Evolutionary conservation across 2,329 filamentous ascomycete species (phyloP), one percentile per base, ranked within the genome.

Genomic region (Talaromyces sp.): DNA sequence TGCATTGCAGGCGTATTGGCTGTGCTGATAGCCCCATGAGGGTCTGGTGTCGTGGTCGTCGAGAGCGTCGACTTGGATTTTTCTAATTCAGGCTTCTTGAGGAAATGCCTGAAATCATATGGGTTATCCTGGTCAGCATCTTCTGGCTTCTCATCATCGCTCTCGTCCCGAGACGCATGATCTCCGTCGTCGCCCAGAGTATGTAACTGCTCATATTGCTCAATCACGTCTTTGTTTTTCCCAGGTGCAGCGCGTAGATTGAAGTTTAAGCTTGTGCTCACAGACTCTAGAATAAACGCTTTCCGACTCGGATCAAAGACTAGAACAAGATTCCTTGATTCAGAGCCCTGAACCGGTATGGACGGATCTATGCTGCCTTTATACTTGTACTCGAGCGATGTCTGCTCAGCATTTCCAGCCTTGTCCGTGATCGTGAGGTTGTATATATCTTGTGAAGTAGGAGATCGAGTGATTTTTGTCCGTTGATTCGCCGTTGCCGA

Each of bases 181-280:
- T 70, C 71, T 8, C 68, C 75, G 33, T 79, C 77, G n/a, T 78
- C 75, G 37, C 74, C 74, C 8, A 76, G 62, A 24, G 74, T 75
- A 33, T 78, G 81, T 43, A 95, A 82, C 66, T 91, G 91, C 10
- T 87, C 82, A 73, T 91, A 88, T 72, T 89, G 84, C 59, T 87
- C 84, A 57, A 86, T 83, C 47, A 96, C 82, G 71, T 84, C 86
- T 35, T 85, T 84, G 62, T 91, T 86, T 71, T 89, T 88, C 68
- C 83, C 85, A 2, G 90, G 91, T 14, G 87, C 87, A 63, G 84
- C 87, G 61, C 86, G 87, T 62, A 97, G 79, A 76, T 97, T 97
- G 89, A 97, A 93, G 72, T 92, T 89, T 78, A 96, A 90, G 45
- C 88, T 88, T n/a, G 88, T 90, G 73, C 92, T 87, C 63, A 97